Conservation (phyloP, 257 asterid genomes). For the Solanum gracilifrons region DNA sequence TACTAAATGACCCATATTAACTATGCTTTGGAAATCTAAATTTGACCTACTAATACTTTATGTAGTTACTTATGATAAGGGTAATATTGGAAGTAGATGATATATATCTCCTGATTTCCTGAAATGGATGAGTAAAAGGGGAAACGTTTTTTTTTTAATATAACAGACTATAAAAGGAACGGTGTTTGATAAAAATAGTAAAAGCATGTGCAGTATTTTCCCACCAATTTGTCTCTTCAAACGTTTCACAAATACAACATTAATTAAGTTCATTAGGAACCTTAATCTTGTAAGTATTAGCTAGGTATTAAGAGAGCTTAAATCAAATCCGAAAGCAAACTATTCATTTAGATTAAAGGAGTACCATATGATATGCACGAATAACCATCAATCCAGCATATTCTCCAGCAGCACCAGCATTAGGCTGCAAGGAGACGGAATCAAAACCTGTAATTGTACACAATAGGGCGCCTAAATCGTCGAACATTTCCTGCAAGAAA, state of each 20-base stretch:
- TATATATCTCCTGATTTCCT: background rate
- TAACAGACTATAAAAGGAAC: background rate
- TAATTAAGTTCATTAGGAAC: background rate
- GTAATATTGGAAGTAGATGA: background rate
- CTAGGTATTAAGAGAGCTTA: background rate
- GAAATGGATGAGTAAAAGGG: background rate
- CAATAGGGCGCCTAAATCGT: conserved; percentile 78
- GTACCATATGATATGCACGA: conserved; percentile 92
- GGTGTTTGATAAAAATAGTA: background rate
- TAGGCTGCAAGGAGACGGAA: conserved; percentile 96
- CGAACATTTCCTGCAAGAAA: conserved; percentile 82
- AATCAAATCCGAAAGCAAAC: background rate
- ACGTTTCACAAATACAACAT: background rate
- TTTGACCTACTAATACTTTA: background rate
- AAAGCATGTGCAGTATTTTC: background rate
- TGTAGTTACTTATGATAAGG: background rate
- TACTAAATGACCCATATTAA: background rate
- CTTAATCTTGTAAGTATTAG: background rate
- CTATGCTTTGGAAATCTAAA: background rate
- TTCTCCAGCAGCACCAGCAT: conserved; percentile 99
- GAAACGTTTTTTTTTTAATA: background rate
- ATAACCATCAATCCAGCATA: conserved; percentile 98
- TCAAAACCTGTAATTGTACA: conserved; percentile 94
- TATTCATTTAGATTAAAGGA: background rate
- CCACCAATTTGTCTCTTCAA: background rate